phyloP scores from a whole-genome alignment of 164 flowering plant species.

The Nymphaea thermarum region DNA sequence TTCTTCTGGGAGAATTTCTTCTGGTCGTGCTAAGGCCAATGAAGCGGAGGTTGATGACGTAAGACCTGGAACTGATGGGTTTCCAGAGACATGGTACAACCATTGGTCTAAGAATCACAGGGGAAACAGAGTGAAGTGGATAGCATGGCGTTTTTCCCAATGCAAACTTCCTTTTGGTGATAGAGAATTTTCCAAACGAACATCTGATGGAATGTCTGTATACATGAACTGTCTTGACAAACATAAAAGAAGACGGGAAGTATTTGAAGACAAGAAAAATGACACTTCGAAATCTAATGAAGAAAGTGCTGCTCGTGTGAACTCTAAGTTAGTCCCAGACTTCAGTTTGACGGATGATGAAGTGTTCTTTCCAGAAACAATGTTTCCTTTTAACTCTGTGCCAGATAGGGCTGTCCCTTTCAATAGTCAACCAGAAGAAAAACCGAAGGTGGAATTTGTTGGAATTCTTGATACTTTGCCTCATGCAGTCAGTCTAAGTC shows the following conservation, averaged over 20 bases:
- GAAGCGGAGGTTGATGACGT: conserved; percentile 38
- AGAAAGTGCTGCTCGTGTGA: conserved; percentile 31
- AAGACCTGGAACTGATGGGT: conserved; percentile 39
- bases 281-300: conserved; percentile 21
- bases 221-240: conserved; percentile 51
- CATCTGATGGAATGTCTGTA: conserved; percentile 69
- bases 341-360: conserved; percentile 34
- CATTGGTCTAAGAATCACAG: conserved; percentile 61
- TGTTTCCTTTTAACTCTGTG: conserved; percentile 68
- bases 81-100: conserved; percentile 85
- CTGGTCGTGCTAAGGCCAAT: conserved; percentile 39
- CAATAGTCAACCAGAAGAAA: conserved; percentile 19
- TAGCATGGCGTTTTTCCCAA: conserved; percentile 11
- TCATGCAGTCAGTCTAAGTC: conserved; percentile 41
- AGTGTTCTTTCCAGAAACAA: conserved; percentile 64
- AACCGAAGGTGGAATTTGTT: conserved; percentile 40
- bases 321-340: not conserved
- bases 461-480: conserved; percentile 88
- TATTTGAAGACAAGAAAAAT: conserved; percentile 41
- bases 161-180: conserved; percentile 36
- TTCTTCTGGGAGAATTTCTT: conserved; percentile 7
- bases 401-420: conserved; percentile 73
- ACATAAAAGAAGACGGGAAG: conserved; percentile 59
- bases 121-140: conserved; percentile 21
- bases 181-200: conserved; percentile 51